Evolutionary conservation across 148 eudicot species (phyloP).

Genomic region (Camellia granthamiana): DNA sequence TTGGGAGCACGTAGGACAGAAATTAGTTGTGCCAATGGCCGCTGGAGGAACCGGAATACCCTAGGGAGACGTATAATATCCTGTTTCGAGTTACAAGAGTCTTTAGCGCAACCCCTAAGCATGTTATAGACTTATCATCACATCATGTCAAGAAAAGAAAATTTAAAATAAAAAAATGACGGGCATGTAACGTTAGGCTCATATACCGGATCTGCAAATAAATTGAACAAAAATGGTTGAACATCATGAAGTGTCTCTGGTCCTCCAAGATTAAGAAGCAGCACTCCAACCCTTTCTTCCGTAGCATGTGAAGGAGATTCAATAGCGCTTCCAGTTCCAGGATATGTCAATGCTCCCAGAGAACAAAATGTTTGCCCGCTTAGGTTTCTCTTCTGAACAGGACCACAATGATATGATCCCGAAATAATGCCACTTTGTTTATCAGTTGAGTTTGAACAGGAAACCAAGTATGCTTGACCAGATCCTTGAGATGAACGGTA

Average conservation of each 20-base stretch:
- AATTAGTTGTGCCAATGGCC: constrained; percentile 79
- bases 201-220: constrained; percentile 96
- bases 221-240: constrained; percentile 83
- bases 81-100: constrained; percentile 37
- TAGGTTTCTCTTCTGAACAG: constrained; percentile 25
- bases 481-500: constrained; percentile 23
- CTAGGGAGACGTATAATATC: constrained; percentile 92
- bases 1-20: constrained; percentile 81
- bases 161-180: neutral
- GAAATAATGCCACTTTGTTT: constrained; percentile 10
- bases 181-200: neutral
- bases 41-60: constrained; percentile 75
- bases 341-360: constrained; percentile 38
- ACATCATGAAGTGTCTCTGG: constrained; percentile 90
- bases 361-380: constrained; percentile 43
- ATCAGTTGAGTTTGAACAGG: constrained; percentile 21
- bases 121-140: neutral
- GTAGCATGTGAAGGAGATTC: constrained; percentile 47
- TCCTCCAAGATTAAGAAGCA: constrained; percentile 91
- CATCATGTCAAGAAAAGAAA: neutral
- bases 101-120: neutral
- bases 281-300: constrained; percentile 85
- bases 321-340: constrained; percentile 31
- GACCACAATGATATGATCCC: constrained; percentile 23
- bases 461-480: constrained; percentile 14